These are phyloP conservation scores for Diplodia intermedia DNA, from an alignment of 2,329 filamentous ascomycete species.

Conservation along the genomic window DNA sequence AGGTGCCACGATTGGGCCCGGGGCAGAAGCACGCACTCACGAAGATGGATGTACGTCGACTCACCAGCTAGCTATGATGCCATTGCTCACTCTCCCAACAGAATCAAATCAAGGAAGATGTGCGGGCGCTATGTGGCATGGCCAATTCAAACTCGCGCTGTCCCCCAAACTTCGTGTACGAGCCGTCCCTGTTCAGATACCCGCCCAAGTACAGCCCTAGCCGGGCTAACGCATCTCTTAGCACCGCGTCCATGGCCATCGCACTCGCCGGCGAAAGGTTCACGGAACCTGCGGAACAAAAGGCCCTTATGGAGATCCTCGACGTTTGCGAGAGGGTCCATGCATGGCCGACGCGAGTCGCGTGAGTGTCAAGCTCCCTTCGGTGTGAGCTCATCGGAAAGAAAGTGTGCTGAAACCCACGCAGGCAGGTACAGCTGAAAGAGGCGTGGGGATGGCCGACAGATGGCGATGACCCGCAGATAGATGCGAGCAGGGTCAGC, in stretches of 20 bases:
- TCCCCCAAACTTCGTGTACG: slow-evolving; percentile 61
- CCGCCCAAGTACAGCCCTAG: slow-evolving; percentile 19
- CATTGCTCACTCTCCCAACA: slow-evolving; percentile 37
- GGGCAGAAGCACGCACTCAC: slow-evolving; percentile 48
- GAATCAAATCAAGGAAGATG: slow-evolving; percentile 55
- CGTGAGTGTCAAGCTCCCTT: slow-evolving; percentile 42
- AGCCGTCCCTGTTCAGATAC: slow-evolving; percentile 28
- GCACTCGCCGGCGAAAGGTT: slow-evolving; percentile 58
- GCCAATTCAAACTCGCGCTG: slow-evolving; percentile 63
- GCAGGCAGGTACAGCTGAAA: slow-evolving; percentile 32
- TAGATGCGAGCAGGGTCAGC: slow-evolving; percentile 20
- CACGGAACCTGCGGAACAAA: slow-evolving; percentile 54
- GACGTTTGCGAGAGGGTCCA: slow-evolving; percentile 58
- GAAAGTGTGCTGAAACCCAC: not conserved
- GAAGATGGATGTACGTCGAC: slow-evolving; percentile 51
- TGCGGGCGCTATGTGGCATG: slow-evolving; percentile 65
- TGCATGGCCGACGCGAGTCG: slow-evolving; percentile 60
- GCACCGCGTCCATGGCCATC: slow-evolving; percentile 43
- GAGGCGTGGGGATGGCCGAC: slow-evolving; percentile 33
- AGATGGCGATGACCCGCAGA: not conserved
- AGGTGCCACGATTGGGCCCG: slow-evolving; percentile 58
- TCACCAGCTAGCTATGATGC: not conserved
- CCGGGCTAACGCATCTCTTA: slow-evolving; percentile 30
- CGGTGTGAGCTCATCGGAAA: too few relatives aligned
- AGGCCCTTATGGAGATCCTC: slow-evolving; percentile 58